Conservation (phyloP, 306 rosid genomes). For the Malus asiatica region DNA sequence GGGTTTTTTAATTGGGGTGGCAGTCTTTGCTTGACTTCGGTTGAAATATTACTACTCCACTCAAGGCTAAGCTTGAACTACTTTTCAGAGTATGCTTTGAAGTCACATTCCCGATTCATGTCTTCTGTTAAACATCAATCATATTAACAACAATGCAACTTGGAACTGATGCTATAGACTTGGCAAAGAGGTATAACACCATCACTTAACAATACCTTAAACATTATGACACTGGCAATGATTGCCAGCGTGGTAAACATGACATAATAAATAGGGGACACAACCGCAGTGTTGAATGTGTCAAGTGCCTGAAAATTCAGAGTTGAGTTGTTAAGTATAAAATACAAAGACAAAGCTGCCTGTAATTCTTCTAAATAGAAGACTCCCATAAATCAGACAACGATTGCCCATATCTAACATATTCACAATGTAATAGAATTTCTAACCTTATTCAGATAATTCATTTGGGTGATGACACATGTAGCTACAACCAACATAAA, state of each 20-base stretch:
- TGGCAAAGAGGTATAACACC: background rate
- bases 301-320: slow-evolving; percentile 72
- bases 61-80: background rate
- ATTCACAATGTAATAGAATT: background rate
- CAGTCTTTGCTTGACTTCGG: background rate
- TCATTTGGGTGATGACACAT: slow-evolving; percentile 74
- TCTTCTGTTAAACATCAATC: background rate
- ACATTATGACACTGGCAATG: slow-evolving; percentile 82
- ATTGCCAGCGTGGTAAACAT: slow-evolving; percentile 81
- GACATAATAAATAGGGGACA: slow-evolving; percentile 82
- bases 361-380: background rate
- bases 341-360: background rate
- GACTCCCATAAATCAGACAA: background rate
- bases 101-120: background rate
- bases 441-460: slow-evolving; percentile 81
- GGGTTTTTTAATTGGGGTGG: background rate
- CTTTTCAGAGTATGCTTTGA: background rate
- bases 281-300: slow-evolving; percentile 82
- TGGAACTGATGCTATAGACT: background rate
- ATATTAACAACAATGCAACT: background rate
- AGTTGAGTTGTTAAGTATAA: slow-evolving; percentile 12
- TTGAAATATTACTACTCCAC: background rate
- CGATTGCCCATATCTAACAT: background rate
- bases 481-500: slow-evolving; percentile 65
- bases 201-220: slow-evolving; percentile 50